Evolutionary conservation across 768 basidiomycete species (phyloP), one percentile per base, ranked within the genome.

Genomic region (Tulasnella sp.): DNA sequence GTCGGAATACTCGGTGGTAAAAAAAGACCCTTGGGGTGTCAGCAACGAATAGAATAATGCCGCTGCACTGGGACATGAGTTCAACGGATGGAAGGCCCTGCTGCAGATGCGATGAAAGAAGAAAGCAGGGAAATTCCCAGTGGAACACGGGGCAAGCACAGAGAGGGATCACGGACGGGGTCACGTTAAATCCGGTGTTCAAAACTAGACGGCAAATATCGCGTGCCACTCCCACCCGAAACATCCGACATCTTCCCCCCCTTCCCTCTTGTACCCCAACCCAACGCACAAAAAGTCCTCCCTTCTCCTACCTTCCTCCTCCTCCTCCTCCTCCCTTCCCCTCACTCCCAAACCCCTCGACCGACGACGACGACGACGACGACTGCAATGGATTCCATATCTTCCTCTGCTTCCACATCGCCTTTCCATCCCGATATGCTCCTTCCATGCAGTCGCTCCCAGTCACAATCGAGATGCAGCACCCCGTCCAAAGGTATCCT

Each of bases 221-320:
- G 69, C 69, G 69, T 64, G 58, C 58, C 58, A 64, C 58, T 64
- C 58, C 37, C 36, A 70, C 36, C 37, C 69, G 37, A 42, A 70
- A 70, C 40, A 38, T 70, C 69, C 69, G 69, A 73, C 39, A 14
- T 42, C 73, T 74, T 74, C 73, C 73, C 52, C 34, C 25, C 38
- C 9, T 29, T 54, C 52, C n/a, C 52, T 74, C 73, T 72, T 72
- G 40, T 52, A 34, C 40, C 38, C 68, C 3, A 6, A 38, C 71
- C 37, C 49, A 74, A 5, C 14, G 39, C 73, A 54, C 45, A 67
- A 54, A 29, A 19, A 34, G 22, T 74, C 52, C 73, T 45, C 22
- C 22, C 69, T 31, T 19, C 36, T 37, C 36, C 12, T 49, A 19
- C 38, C 39, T 71, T 37, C 36, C 70, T 37, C 22, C n/a, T 37